Base-by-base conservation (phyloP, 2,329 filamentous ascomycete species). In the Nigrograna mackinnonii region DNA sequence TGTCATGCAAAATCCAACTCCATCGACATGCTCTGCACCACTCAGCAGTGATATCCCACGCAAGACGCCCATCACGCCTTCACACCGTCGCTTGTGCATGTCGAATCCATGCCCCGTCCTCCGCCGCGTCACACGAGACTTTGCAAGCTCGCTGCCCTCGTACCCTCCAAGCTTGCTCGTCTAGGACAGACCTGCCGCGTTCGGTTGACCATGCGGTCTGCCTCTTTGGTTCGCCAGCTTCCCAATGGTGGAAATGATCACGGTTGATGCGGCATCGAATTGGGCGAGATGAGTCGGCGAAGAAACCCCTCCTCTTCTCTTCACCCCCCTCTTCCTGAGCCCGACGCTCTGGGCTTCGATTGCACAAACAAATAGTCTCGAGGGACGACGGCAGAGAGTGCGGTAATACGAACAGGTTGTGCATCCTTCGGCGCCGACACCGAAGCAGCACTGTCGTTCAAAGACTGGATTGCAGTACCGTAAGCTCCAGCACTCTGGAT, bases 1-100 rank as follows among this genome's bases (percentile, higher is more conserved):
- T 67, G 58, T 62, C 57, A 54, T 64, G 62, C 64, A 61, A 55
- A 58, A 54, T 49, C 54, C 56, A 53, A 57, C 55, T 52, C 52
- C 48, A 54, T 39, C 51, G 39, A 52, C 52, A 50, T 54, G 44
- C 48, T 54, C 46, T 51, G 49, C 57, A 59, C 61, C 54, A 60
- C 53, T 64, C 54, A 55, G 47, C 48, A 51, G 47, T 24, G 52
- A 46, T 49, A 48, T 55, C 46, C 50, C 57, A 56, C 53, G 54
- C 55, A 50, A 54, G 42, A 52, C 49, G 42, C 39, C 42, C 52
- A 51, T 47, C 50, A 49, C 42, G 50, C 44, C 43, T 51, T 49
- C 45, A 37, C 54, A 46, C 47, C 43, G 42, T 66, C 62, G 64
- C 62, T 56, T 59, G 49, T 56, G 50, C 57, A 57, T 65, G 56